Evolutionary conservation across 192 early-diverging fungal genomes (phyloP).

Genomic region (Coemansia furcata): DNA sequence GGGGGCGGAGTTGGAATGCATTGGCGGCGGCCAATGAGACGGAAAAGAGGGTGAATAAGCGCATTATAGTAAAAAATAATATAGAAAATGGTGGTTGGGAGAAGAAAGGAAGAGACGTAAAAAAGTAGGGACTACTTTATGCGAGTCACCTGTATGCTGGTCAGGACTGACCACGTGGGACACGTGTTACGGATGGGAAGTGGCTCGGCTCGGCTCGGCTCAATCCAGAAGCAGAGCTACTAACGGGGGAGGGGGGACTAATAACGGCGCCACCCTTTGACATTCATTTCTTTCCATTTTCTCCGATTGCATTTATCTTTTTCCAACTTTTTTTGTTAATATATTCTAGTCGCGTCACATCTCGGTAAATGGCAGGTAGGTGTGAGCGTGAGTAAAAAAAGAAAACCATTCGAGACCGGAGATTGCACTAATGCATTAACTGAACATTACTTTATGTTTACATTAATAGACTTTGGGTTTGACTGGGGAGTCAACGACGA

Average conservation of each 20-base stretch:
- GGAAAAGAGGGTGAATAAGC: not conserved
- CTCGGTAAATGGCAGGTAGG: conserved; percentile 3
- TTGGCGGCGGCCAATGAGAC: not conserved
- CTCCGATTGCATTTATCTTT: not conserved
- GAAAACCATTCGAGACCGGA: too few species aligned
- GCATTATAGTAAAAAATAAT: not conserved
- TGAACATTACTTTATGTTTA: not conserved
- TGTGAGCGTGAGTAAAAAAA: not conserved
- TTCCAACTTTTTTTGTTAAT: not conserved
- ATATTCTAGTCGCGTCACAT: not conserved
- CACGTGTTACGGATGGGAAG: not conserved
- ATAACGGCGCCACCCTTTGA: not conserved
- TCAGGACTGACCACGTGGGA: not conserved
- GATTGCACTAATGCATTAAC: not conserved
- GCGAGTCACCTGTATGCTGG: not conserved
- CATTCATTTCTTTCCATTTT: not conserved
- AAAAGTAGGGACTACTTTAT: not conserved
- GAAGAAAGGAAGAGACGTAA: not conserved
- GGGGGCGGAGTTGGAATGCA: conserved; percentile 1
- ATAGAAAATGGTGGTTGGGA: not conserved
- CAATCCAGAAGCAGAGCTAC: not conserved
- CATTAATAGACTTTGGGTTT: conserved; percentile 40
- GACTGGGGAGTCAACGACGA: conserved; percentile 31
- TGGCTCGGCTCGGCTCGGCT: not conserved
- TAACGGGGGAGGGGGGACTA: not conserved